Conservation (phyloP, 2,329 filamentous ascomycete species). For the Bipolaris cookei region DNA sequence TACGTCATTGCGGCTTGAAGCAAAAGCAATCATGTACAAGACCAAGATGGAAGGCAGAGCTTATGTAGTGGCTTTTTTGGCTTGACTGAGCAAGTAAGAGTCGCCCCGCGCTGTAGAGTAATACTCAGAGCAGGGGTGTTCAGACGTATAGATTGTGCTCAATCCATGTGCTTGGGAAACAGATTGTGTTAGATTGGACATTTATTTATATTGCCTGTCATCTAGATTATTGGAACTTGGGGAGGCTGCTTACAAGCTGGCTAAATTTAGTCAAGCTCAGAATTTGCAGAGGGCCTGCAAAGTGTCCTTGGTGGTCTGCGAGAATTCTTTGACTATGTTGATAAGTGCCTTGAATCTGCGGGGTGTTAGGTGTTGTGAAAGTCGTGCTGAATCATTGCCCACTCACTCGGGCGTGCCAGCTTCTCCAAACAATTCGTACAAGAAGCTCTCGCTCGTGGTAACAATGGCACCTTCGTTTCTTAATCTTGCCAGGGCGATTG, state of each 20-base stretch:
- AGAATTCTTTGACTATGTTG: constrained; percentile 77
- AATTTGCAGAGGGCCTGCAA: constrained; percentile 71
- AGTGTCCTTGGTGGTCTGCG: constrained; percentile 71
- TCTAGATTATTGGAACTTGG: not conserved
- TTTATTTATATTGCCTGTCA: not conserved
- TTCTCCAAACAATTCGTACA: constrained; percentile 90
- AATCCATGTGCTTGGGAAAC: not conserved
- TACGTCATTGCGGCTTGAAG: not conserved
- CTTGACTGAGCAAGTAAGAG: not conserved
- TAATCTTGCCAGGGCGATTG: constrained; percentile 77
- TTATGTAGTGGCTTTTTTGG: not conserved
- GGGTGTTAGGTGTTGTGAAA: constrained; percentile 5
- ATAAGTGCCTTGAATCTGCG: constrained; percentile 72
- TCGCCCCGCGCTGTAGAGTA: not conserved
- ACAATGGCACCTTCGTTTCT: constrained; percentile 77
- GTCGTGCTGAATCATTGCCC: not conserved
- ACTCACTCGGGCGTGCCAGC: constrained; percentile 67
- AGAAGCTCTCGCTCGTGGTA: constrained; percentile 85
- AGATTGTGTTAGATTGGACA: not conserved
- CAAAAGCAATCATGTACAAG: not conserved
- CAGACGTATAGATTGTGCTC: not conserved
- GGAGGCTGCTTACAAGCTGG: not conserved
- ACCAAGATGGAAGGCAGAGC: not conserved
- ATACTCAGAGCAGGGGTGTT: not conserved
- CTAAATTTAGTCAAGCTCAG: constrained; percentile 30